Percentiles rank a stretch among this genome's conserved stretches.
Conservation (phyloP, 2,329 filamentous ascomycete species). For the Seiridium unicorne region DNA sequence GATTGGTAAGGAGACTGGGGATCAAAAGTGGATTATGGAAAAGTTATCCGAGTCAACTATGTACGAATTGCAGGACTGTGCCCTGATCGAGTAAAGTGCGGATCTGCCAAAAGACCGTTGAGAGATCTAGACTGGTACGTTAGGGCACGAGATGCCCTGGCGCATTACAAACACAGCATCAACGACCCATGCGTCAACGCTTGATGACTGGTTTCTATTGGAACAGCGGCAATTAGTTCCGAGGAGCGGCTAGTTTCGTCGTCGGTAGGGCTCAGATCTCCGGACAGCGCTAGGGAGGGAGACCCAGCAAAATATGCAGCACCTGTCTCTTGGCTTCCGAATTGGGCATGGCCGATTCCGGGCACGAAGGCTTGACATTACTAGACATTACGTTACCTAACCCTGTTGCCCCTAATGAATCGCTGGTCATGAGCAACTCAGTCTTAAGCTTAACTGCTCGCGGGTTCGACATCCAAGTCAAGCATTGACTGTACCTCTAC, state of each 20-base stretch:
- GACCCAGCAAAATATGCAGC: constrained; percentile 7
- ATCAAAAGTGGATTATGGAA: neutral
- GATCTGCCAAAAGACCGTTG: neutral
- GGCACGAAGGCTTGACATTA: neutral
- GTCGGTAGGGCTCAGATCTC: neutral
- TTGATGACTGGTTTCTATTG: neutral
- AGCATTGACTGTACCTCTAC: too few relatives aligned
- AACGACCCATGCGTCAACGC: neutral
- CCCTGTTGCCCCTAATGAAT: neutral
- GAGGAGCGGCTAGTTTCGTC: neutral
- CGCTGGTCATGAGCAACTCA: neutral
- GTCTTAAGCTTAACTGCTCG: neutral
- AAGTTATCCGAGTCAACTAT: neutral
- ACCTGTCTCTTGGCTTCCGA: constrained; percentile 16
- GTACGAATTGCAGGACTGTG: neutral
- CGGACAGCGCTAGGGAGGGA: neutral
- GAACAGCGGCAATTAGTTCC: neutral
- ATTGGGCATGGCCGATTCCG: constrained; percentile 3
- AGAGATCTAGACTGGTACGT: neutral
- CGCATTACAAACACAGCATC: neutral
- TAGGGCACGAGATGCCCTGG: neutral
- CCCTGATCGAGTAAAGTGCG: neutral
- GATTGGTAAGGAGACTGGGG: neutral
- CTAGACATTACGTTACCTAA: constrained; percentile 1
- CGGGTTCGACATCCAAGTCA: too few relatives aligned